Evolutionary conservation across 2,329 filamentous ascomycete species (phyloP).

Genomic region (Cladosporium sp.): DNA sequence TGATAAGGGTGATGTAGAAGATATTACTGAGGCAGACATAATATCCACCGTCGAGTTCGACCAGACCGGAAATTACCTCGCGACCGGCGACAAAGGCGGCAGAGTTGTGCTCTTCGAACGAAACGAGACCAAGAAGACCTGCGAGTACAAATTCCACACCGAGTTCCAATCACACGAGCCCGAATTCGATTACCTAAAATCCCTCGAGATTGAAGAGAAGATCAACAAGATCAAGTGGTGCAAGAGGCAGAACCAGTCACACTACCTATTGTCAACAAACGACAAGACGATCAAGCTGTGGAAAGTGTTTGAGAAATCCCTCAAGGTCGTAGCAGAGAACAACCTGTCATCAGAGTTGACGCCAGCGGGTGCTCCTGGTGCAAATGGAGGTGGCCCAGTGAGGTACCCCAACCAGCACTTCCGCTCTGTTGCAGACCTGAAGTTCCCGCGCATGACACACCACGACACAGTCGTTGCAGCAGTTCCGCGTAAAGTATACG

Average conservation of each 20-base stretch:
- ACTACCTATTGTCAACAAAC: constrained; percentile 97
- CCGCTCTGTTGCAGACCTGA: constrained; percentile 77
- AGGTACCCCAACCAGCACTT: constrained; percentile 74
- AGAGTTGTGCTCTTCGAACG: constrained; percentile 84
- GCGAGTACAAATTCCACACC: constrained; percentile 99
- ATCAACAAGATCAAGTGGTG: constrained; percentile 99
- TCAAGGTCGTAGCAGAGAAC: constrained; percentile 98
- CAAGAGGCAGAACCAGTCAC: constrained; percentile 93
- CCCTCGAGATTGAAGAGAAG: constrained; percentile 98
- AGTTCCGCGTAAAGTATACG: constrained; percentile 92
- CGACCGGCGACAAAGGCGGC: constrained; percentile 86
- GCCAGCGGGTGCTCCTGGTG: constrained; percentile 61
- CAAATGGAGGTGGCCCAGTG: constrained; percentile 75
- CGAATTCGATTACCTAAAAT: constrained; percentile 99
- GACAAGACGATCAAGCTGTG: constrained; percentile 99
- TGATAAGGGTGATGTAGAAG: constrained; percentile 98
- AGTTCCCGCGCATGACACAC: constrained; percentile 92
- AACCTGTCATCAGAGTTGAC: constrained; percentile 95
- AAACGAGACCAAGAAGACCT: constrained; percentile 99
- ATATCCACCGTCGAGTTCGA: constrained; percentile 91
- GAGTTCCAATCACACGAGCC: constrained; percentile 99
- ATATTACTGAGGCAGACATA: constrained; percentile 96
- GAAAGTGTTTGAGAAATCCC: constrained; percentile 99
- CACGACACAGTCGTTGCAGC: constrained; percentile 98
- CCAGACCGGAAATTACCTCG: constrained; percentile 84